Evolutionary conservation across 1,139 yeast species (phyloP), one percentile per base, ranked within the genome.

Genomic region (Magnusiomyces clavatus): DNA sequence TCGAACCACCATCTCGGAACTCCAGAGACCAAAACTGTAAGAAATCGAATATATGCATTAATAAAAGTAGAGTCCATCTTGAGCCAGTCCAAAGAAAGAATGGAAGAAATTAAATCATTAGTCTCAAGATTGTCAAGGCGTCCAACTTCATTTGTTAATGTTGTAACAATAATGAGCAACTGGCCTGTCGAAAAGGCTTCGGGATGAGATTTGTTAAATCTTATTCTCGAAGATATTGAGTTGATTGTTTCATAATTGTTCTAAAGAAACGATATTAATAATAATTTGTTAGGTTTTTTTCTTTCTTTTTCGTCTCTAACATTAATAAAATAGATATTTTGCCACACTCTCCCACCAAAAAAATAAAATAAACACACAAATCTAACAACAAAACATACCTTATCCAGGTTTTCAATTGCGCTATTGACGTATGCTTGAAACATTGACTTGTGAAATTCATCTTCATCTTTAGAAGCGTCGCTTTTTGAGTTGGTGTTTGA

Each of bases 1-100:
- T 86, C 94, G 57, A 78, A 78, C 78, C 94, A 81, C 85, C 95
- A 90, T 66, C 83, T 86, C 6, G 97, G 97, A 55, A 83, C 76
- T 43, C 94, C 85, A 5, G 95, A 84, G 42, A 90, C 88, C 53
- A 92, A 74, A 34, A 89, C 87, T 47, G 81, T 76, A 52, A 87
- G 70, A 66, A 92, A 92, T 50, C 82, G 83, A 46, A 85, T 77
- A 74, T 73, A 85, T 56, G 69, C 76, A 65, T 66, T 71, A 54
- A 76, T 75, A 70, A 73, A 71, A 47, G 57, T 57, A 19, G 64
- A 62, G 53, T 67, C 71, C 50, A 70, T 63, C 54, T 57, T 76
- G 60, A 82, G 73, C 94, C 96, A 88, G 59, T 73, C 65, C 49
- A 81, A 66, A 55, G 69, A 72, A 38, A 83, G 69, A 37, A 83